Evolutionary conservation across 108 stramenopile genomes (phyloP), one percentile per base, ranked within the genome.

Genomic region (Fistulifera pelliculosa): DNA sequence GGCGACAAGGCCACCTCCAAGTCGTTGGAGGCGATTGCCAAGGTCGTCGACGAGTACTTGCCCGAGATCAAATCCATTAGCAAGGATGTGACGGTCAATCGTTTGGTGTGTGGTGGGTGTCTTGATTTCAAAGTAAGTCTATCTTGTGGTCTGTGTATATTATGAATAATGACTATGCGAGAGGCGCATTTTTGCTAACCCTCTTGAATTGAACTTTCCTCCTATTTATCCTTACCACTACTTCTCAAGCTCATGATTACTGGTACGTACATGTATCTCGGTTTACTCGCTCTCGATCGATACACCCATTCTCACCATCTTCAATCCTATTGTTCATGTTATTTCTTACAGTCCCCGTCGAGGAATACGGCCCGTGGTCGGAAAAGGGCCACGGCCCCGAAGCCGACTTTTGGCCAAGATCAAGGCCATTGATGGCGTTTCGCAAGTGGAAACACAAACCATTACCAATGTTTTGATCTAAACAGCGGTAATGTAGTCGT

Each of bases 371-470:
- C n/a, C 63, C 47, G 12, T 88, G 83, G 87, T 72, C 73, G 44
- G 67, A 58, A 38, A 49, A 11, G 0, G 58, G 58, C 7, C 73
- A 73, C 60, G 69, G 62, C 18, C 87, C 87, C 14, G 87, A 88
- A 69, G 76, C 66, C 22, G 42, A 51, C 7, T 83, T 88, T 45
- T 88, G 47, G 77, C 77, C 51, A 87, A 81, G 68, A 57, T 90
- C 53, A 77, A 83, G 68, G 78, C 70, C 10, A 94, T 94, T 69
- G 81, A 84, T 16, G 93, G 93, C 16, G 70, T 94, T 17, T 74
- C 87, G 26, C 67, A 80, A 53, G 78, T 91, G 24, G 93, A 94
- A 68, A 94, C 93, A 50, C 93, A 94, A 60, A 89, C 86, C 50
- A 79, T 73, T 48, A 94, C 92, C 41, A 68, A 79, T 58, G 80